Base-by-base conservation (phyloP, 2,329 filamentous ascomycete species). In the Calonectria pauciramosa region DNA sequence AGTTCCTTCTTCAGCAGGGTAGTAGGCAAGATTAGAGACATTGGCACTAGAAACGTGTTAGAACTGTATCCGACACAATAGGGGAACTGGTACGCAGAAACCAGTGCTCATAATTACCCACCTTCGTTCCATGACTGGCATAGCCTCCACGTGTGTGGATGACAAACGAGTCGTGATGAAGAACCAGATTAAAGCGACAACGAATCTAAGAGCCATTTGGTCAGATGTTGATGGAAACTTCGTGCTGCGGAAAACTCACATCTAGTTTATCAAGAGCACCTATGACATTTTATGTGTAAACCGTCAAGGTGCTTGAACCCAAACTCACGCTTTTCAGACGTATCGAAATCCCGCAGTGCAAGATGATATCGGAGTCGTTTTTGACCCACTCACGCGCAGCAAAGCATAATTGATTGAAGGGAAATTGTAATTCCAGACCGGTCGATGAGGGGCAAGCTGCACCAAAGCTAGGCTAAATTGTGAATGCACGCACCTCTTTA, bases 1-100 rank as follows among this genome's bases (percentile, higher is more conserved):
- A 34, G 76, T 76, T 11, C 74, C 72, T 0, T 69, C 74, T 7
- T 68, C 30, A 28, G 60, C 38, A 10, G 60, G 60, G 26, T 65
- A 49, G 18, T 28, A 65, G 13, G 41, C 26, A 34, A 65, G 60
- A 13, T 49, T 65, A 9, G 60, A 65, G 11, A 18, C 49, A 8
- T 49, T 32, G 60, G 44, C 2, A 5, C 60, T 49, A 10, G 10
- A 28, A 18, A n/a, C 32, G 5, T 8, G 28, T 65, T 11, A 34
- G 26, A 65, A 10, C 2, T 28, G 2, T 28, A 34, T 2, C 56
- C 13, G 4, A 28, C 16, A 20, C 3, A 23, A 4, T 10, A 26
- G 9, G 8, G n/a, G 13, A 41, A 4, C 13, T 23, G 14, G 8
- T 9, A 16, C 3, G 7, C 18, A 9, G 14, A 26, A 60, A 38